These are phyloP conservation scores for Hortaea werneckii DNA, from an alignment of 2,329 filamentous ascomycete species.

Conservation along the genomic window DNA sequence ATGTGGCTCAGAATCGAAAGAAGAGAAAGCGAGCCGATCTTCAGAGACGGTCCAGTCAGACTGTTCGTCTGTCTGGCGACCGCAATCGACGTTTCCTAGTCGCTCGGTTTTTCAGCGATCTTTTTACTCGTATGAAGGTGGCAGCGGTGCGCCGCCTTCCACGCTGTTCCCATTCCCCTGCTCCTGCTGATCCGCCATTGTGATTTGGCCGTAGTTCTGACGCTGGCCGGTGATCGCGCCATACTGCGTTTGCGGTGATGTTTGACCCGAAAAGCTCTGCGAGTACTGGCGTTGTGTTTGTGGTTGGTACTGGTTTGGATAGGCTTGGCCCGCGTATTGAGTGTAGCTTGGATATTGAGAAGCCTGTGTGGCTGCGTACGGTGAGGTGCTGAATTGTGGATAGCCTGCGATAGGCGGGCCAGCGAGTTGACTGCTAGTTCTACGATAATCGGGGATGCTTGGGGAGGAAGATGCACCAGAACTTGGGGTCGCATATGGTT, in stretches of 20 bases:
- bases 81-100: too few relatives aligned
- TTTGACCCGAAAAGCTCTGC: not conserved
- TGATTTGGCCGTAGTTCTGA: slow-evolving; percentile 6
- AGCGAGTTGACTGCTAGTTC: slow-evolving; percentile 13
- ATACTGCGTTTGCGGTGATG: slow-evolving; percentile 2
- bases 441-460: slow-evolving; percentile 9
- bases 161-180: slow-evolving; percentile 10
- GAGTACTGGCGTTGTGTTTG: not conserved
- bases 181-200: slow-evolving; percentile 2
- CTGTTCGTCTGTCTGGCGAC: too few relatives aligned
- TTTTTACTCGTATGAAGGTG: slow-evolving; percentile 7
- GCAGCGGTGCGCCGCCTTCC: slow-evolving; percentile 12
- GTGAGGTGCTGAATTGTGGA: slow-evolving; percentile 16
- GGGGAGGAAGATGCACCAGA: slow-evolving; percentile 4
- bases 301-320: slow-evolving; percentile 1
- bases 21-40: too few relatives aligned
- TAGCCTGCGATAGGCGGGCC: slow-evolving; percentile 14
- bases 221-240: slow-evolving; percentile 4
- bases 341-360: slow-evolving; percentile 6
- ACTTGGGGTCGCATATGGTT: slow-evolving; percentile 2
- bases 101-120: too few relatives aligned
- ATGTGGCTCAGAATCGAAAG: too few relatives aligned
- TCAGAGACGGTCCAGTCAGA: too few relatives aligned
- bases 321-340: not conserved
- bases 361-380: slow-evolving; percentile 12